Evolutionary conservation across 2,329 filamentous ascomycete genomes (phyloP).

Genomic region (Aaosphaeria arxii): DNA sequence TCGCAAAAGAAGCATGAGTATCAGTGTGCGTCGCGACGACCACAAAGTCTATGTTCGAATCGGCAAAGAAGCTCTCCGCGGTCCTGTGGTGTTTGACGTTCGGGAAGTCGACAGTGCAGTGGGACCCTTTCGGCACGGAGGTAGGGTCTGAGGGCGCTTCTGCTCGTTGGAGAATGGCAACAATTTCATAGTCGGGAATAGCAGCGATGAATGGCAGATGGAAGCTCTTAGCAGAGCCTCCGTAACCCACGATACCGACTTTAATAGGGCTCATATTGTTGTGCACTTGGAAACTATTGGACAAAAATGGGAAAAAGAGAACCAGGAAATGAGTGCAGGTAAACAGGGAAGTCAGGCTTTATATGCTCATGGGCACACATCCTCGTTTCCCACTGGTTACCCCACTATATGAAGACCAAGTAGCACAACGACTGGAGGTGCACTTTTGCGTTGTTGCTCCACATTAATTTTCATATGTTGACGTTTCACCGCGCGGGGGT

Average conservation of each 20-base stretch:
- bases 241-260: slow-evolving; percentile 3
- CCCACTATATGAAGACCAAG: too few species aligned
- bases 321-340: too few species aligned
- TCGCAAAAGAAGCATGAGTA: slow-evolving; percentile 1
- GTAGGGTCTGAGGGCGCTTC: background rate
- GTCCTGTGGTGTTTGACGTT: background rate
- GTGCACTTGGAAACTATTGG: too few species aligned
- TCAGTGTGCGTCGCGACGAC: slow-evolving; percentile 1
- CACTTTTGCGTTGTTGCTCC: too few species aligned
- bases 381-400: too few species aligned
- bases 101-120: slow-evolving; percentile 3
- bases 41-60: slow-evolving; percentile 1
- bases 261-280: background rate
- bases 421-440: too few species aligned
- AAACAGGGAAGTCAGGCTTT: too few species aligned
- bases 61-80: slow-evolving; percentile 1
- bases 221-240: slow-evolving; percentile 1
- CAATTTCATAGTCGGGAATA: background rate
- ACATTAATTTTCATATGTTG: too few species aligned
- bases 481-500: too few species aligned
- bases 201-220: slow-evolving; percentile 1
- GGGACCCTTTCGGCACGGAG: background rate
- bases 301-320: too few species aligned
- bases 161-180: background rate
- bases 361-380: too few species aligned